Evolutionary conservation across 225 moss, liverwort and hornwort genomes (phyloP), one percentile per base, ranked within the genome.

Genomic region (Asterella californica): DNA sequence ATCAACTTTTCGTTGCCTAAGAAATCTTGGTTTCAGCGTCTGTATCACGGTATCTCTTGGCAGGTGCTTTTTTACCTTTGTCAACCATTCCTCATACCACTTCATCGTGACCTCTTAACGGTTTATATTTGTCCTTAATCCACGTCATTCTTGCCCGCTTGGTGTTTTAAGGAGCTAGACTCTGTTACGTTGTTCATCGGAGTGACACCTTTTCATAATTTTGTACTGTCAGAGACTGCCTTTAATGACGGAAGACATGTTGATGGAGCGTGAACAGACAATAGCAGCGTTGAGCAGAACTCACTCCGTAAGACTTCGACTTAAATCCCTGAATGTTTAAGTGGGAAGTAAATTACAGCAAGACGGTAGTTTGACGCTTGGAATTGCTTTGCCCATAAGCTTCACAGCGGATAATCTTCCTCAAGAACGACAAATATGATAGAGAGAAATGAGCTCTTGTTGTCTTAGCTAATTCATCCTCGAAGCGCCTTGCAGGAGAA

Each of bases 231-330:
- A 97, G 96, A 93, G 89, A 86, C 71, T 88, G 50, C 96, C 93
- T 52, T 46, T 91, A 77, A 90, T 94, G 88, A 97, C 96, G 30
- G 91, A 97, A 86, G 96, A 97, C 70, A 97, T 97, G 96, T 74
- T 97, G 75, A 84, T 91, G 86, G 93, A 97, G 84, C 91, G 91
- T 22, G 93, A 91, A 81, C 91, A 93, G 63, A 90, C 91, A 32
- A 84, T 94, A 70, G 93, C 93, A 79, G 88, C 93, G 73, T 86
- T 94, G 76, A 88, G 83, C 79, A 85, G 84, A 80, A 86, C 89
- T 36, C 85, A 85, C 14, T 89, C 86, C 77, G 89, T 91, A 76
- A 87, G 89, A 70, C 47, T 14, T 34, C 18, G 22, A 18, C 59
- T 76, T 19, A 25, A 71, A 62, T 1, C 48, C 12, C 71, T 18